These are phyloP conservation scores for Elsinoe batatas DNA, from an alignment of 2,329 filamentous ascomycete species.

Conservation along the genomic window DNA sequence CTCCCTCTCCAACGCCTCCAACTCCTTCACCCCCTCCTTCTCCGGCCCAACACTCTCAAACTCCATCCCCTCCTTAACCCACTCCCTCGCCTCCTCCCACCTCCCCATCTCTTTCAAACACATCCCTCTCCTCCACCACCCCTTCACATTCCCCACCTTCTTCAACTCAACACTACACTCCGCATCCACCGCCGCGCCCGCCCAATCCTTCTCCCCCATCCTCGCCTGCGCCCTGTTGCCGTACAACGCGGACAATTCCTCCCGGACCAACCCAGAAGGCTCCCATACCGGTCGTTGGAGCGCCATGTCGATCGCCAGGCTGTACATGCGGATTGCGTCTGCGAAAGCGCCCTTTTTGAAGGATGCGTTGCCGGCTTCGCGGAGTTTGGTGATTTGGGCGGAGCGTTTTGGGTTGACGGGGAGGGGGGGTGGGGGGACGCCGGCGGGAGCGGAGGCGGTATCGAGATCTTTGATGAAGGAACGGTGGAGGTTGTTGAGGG, in stretches of 20 bases:
- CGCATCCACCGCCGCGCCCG: conserved; percentile 78
- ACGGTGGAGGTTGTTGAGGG: conserved; percentile 72
- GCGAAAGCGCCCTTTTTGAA: conserved; percentile 67
- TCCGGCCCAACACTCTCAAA: conserved; percentile 56
- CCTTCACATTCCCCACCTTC: conserved; percentile 80
- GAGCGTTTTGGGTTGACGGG: conserved; percentile 88
- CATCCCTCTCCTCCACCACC: conserved; percentile 80
- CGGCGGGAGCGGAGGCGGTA: conserved; percentile 48
- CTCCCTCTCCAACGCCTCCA: conserved; percentile 15
- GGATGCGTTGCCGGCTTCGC: conserved; percentile 73
- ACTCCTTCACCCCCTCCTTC: conserved; percentile 18
- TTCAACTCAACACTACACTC: conserved; percentile 82
- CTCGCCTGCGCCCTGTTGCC: conserved; percentile 84
- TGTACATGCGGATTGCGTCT: conserved; percentile 74
- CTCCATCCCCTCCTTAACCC: conserved; percentile 68
- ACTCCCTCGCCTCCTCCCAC: conserved; percentile 69
- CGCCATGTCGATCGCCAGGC: conserved; percentile 84
- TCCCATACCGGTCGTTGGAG: conserved; percentile 77
- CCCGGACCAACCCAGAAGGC: conserved; percentile 68
- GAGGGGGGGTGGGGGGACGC: conserved; percentile 71
- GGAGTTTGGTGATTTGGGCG: conserved; percentile 80
- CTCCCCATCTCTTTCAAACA: conserved; percentile 87
- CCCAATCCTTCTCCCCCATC: conserved; percentile 74
- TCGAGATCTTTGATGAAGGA: conserved; percentile 51
- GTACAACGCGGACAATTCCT: conserved; percentile 72